phyloP scores from a whole-genome alignment of 768 basidiomycete genomes.

The Chalciporus sphaerocephalus region DNA sequence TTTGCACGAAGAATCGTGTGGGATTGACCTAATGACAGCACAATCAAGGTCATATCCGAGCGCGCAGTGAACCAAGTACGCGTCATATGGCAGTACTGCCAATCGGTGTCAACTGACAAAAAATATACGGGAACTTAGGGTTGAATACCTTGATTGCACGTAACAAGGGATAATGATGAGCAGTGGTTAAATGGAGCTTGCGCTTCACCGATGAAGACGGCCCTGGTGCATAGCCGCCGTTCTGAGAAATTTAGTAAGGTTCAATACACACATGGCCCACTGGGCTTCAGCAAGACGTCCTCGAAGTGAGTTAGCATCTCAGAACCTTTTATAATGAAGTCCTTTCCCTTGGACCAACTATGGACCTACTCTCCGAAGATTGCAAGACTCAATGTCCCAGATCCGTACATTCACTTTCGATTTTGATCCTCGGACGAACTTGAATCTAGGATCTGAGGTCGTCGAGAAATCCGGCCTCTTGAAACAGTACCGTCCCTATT shows the following conservation, averaged over 20 bases:
- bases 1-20: not conserved
- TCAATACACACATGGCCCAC: constrained; percentile 1
- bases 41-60: not conserved
- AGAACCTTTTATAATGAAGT: not conserved
- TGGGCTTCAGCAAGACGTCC: not conserved
- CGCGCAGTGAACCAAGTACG: constrained; percentile 38
- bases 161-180: constrained; percentile 15
- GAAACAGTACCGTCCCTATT: not conserved
- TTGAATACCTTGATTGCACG: constrained; percentile 51
- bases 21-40: not conserved
- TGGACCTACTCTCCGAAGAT: constrained; percentile 2
- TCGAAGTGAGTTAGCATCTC: no score
- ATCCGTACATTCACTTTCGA: not conserved
- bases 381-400: not conserved
- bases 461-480: not conserved
- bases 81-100: no score
- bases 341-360: not conserved
- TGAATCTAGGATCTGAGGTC: not conserved
- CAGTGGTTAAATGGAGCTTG: constrained; percentile 18
- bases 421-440: constrained; percentile 3
- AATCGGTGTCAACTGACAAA: constrained; percentile 32
- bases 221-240: constrained; percentile 50
- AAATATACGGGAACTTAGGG: constrained; percentile 56
- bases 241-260: constrained; percentile 52
- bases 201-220: constrained; percentile 12